Evolutionary conservation across 2,329 filamentous ascomycete species (phyloP).

Genomic region (Elsinoe fawcettii): DNA sequence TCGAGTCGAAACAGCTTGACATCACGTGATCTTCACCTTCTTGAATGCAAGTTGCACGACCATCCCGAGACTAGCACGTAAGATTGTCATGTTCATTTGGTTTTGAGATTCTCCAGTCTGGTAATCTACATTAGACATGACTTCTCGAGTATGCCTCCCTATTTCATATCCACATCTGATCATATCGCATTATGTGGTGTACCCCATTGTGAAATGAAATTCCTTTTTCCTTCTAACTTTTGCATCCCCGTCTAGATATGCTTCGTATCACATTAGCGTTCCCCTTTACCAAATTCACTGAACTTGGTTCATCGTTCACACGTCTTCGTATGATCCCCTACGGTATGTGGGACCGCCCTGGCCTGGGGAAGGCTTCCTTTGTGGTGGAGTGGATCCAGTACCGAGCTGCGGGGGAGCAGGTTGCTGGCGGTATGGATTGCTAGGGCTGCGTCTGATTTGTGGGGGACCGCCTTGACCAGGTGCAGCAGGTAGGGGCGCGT

Average conservation of each 20-base stretch:
- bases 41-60: too few relatives aligned
- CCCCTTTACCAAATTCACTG: not conserved
- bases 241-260: constrained; percentile 3
- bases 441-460: constrained; percentile 21
- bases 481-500: constrained; percentile 10
- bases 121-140: constrained; percentile 9
- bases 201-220: not conserved
- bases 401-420: not conserved
- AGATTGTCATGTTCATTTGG: too few relatives aligned
- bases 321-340: constrained; percentile 10
- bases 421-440: constrained; percentile 22
- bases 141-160: not conserved
- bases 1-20: too few relatives aligned
- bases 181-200: not conserved
- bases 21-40: too few relatives aligned
- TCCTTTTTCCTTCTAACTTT: not conserved
- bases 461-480: constrained; percentile 20
- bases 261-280: constrained; percentile 4
- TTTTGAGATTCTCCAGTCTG: not conserved
- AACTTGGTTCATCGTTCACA: not conserved
- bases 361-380: not conserved
- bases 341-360: constrained; percentile 1
- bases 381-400: not conserved
- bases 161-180: constrained; percentile 2
- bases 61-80: too few relatives aligned